Evolutionary conservation across 2,329 filamentous ascomycete genomes (phyloP).

Genomic region (Cadophora sp.): DNA sequence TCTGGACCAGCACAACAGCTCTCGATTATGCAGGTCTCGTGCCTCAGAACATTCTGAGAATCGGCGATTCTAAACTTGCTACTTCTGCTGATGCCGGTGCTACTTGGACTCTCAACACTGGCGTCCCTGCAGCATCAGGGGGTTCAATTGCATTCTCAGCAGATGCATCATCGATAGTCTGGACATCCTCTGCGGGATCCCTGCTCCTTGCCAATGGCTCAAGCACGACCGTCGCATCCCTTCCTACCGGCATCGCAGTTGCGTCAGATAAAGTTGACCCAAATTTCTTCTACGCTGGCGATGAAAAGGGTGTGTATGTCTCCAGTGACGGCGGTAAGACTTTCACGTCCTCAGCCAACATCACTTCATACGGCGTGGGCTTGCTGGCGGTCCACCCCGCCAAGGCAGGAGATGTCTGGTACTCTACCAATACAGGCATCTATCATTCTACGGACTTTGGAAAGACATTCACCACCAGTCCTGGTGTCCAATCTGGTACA

Average conservation of each 20-base stretch:
- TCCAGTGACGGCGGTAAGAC: constrained; percentile 55
- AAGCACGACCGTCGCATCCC: constrained; percentile 50
- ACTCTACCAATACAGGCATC: constrained; percentile 60
- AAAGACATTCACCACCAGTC: constrained; percentile 20
- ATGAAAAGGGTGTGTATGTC: constrained; percentile 50
- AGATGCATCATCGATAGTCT: constrained; percentile 24
- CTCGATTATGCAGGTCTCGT: constrained; percentile 40
- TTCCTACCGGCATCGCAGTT: constrained; percentile 41
- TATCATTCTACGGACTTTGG: constrained; percentile 60
- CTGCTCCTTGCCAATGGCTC: constrained; percentile 19
- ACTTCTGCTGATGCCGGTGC: constrained; percentile 27
- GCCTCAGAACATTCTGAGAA: constrained; percentile 22
- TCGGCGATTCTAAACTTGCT: constrained; percentile 27
- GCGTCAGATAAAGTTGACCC: constrained; percentile 52
- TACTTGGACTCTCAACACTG: constrained; percentile 22
- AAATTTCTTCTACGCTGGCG: constrained; percentile 29
- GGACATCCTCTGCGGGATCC: constrained; percentile 19
- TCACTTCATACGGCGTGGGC: constrained; percentile 46
- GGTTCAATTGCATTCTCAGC: constrained; percentile 30
- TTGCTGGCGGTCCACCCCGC: constrained; percentile 59
- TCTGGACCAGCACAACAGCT: constrained; percentile 28
- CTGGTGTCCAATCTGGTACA: constrained; percentile 9
- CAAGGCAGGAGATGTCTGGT: constrained; percentile 64
- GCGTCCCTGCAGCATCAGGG: constrained; percentile 12
- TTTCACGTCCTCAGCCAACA: constrained; percentile 46